Evolutionary conservation across 495 filamentous ascomycete genomes (phyloP).

Genomic region (Penicillium ochrochloron): DNA sequence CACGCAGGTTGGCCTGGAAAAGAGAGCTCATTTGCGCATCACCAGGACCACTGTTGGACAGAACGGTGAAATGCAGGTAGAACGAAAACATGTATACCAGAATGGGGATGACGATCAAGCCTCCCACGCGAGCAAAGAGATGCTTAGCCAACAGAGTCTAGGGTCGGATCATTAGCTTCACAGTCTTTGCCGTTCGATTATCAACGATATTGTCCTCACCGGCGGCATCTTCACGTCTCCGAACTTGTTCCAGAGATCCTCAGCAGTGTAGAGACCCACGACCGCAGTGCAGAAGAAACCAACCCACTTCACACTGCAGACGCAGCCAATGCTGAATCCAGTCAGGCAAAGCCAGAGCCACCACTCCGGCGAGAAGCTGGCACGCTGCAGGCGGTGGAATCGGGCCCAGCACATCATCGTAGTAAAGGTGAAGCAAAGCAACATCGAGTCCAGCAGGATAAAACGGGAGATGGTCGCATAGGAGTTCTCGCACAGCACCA

Average conservation of each 20-base stretch:
- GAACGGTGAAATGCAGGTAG: conserved; percentile 86
- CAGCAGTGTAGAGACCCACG: conserved; percentile 92
- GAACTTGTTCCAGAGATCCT: conserved; percentile 98
- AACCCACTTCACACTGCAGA: conserved; percentile 98
- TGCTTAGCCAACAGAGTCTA: conserved; percentile 76
- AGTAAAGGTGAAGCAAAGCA: conserved; percentile 96
- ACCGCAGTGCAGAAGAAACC: conserved; percentile 93
- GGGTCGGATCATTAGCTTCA: neutral
- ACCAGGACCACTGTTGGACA: conserved; percentile 93
- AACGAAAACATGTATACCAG: conserved; percentile 94
- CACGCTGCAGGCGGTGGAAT: conserved; percentile 83
- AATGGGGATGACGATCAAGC: conserved; percentile 85
- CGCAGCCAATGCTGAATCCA: conserved; percentile 93
- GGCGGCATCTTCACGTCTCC: conserved; percentile 90
- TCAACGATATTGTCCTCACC: conserved; percentile 43
- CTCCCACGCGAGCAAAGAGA: conserved; percentile 76
- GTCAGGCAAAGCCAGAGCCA: conserved; percentile 89
- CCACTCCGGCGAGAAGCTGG: conserved; percentile 89
- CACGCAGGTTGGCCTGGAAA: conserved; percentile 94
- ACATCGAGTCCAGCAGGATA: conserved; percentile 96
- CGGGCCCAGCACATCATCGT: conserved; percentile 95
- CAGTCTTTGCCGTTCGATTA: neutral
- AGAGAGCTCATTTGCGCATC: conserved; percentile 99
- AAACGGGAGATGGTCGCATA: conserved; percentile 98
- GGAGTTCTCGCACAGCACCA: conserved; percentile 98